phyloP scores from a whole-genome alignment of 2,329 filamentous ascomycete genomes.

The Fusarium sp. region DNA sequence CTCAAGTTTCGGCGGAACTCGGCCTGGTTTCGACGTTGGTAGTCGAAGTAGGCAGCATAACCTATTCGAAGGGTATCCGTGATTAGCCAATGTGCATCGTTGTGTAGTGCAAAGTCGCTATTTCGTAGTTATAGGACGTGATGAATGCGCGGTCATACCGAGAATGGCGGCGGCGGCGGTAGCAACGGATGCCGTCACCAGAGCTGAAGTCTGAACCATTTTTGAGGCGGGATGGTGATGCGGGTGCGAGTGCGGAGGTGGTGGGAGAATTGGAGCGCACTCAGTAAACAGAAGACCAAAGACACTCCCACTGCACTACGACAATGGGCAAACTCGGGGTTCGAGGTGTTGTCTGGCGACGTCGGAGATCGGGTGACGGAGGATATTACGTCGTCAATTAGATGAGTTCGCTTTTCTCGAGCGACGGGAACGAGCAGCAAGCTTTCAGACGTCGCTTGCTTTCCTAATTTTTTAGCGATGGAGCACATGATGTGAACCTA shows the following conservation, averaged over 20 bases:
- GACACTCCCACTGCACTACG: conserved; percentile 22
- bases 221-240: conserved; percentile 34
- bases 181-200: conserved; percentile 72
- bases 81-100: conserved; percentile 34
- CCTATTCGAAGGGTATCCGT: conserved; percentile 54
- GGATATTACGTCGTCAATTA: conserved; percentile 42
- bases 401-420: conserved; percentile 34
- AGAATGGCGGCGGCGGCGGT: conserved; percentile 69
- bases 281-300: conserved; percentile 14
- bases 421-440: conserved; percentile 39
- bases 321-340: conserved; percentile 17
- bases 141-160: conserved; percentile 57
- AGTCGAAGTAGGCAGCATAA: conserved; percentile 77
- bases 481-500: conserved; percentile 45
- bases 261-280: conserved; percentile 8
- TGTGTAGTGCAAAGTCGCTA: conserved; percentile 5
- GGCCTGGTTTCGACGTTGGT: conserved; percentile 71
- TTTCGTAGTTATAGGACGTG: neutral
- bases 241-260: conserved; percentile 7
- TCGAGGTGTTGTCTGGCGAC: conserved; percentile 11
- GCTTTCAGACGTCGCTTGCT: conserved; percentile 44
- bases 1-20: conserved; percentile 76
- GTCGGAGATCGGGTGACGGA: conserved; percentile 22
- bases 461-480: conserved; percentile 46
- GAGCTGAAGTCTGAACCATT: conserved; percentile 64